Conservation (phyloP, 495 filamentous ascomycete genomes). For the Echria macrotheca region DNA sequence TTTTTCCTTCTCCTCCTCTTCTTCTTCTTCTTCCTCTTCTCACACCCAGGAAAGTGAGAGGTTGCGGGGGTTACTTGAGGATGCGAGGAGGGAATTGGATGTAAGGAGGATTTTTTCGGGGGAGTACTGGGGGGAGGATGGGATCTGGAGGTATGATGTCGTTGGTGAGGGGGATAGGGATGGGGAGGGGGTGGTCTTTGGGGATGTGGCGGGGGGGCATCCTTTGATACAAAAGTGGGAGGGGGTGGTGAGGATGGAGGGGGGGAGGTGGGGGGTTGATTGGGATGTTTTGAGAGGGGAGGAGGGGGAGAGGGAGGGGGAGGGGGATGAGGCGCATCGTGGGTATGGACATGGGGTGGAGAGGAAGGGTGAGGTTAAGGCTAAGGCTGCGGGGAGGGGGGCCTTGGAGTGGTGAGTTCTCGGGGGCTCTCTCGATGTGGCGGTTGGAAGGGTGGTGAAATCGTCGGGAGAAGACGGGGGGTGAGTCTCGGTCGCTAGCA, state of each 20-base stretch:
- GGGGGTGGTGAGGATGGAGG: constrained; percentile 36
- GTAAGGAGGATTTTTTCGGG: constrained; percentile 58
- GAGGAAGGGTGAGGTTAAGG: constrained; percentile 7
- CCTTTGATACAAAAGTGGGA: constrained; percentile 56
- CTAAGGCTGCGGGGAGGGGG: constrained; percentile 6
- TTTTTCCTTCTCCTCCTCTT: constrained; percentile 29
- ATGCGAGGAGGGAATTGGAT: constrained; percentile 56
- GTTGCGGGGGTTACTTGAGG: constrained; percentile 36
- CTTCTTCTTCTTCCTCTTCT: not conserved
- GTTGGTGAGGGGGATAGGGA: constrained; percentile 26
- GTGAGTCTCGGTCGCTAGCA: too few species aligned
- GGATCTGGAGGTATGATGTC: constrained; percentile 58
- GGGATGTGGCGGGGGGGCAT: constrained; percentile 53
- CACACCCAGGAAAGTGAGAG: constrained; percentile 15
- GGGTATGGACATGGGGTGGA: constrained; percentile 1
- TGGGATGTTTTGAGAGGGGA: constrained; percentile 29
- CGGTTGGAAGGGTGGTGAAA: not conserved
- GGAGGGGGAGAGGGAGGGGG: constrained; percentile 12
- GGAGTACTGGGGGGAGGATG: constrained; percentile 55
- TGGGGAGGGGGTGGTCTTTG: constrained; percentile 35
- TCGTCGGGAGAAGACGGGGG: not conserved
- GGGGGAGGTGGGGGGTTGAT: constrained; percentile 36
- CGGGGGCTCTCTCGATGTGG: too few species aligned
- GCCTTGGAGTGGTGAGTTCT: constrained; percentile 22
- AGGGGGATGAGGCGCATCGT: constrained; percentile 6